Evolutionary conservation across 176 grass and related monocot species (phyloP).

Genomic region (Phoenix roebelenii): DNA sequence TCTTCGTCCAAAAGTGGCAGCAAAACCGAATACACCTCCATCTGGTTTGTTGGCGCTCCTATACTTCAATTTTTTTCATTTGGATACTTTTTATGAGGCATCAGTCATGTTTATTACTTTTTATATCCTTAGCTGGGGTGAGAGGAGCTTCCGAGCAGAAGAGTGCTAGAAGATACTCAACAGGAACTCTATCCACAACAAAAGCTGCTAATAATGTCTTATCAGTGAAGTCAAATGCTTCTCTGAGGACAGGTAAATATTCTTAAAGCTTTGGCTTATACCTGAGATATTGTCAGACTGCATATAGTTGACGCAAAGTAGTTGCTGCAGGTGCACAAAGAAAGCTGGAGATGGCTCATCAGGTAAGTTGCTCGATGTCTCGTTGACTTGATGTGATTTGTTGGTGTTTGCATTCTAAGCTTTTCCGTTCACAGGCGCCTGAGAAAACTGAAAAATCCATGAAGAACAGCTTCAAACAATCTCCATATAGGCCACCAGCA

Average conservation of each 20-base stretch:
- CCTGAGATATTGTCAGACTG: neutral
- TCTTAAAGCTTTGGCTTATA: neutral
- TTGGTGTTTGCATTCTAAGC: conserved; percentile 3
- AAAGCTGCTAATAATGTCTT: conserved; percentile 27
- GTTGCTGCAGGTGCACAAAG: conserved; percentile 64
- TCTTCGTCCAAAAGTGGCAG: conserved; percentile 44
- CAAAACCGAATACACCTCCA: conserved; percentile 64
- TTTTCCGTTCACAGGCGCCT: conserved; percentile 14
- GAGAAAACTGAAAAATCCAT: conserved; percentile 45
- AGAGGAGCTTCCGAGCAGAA: conserved; percentile 41
- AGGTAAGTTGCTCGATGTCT: conserved; percentile 9
- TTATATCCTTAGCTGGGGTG: conserved; percentile 37
- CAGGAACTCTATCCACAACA: conserved; percentile 40
- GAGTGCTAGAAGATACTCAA: conserved; percentile 45
- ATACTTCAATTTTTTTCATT: too few relatives aligned
- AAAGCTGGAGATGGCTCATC: conserved; percentile 78
- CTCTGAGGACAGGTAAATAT: conserved; percentile 38
- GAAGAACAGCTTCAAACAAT: conserved; percentile 44
- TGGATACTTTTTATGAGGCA: too few relatives aligned
- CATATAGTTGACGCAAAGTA: conserved; percentile 7
- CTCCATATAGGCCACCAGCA: conserved; percentile 37
- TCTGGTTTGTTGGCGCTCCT: conserved; percentile 37
- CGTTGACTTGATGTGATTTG: neutral
- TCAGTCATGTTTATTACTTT: neutral
- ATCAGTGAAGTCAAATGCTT: conserved; percentile 26